Evolutionary conservation across 768 basidiomycete species (phyloP), one percentile per base, ranked within the genome.

Genomic region (Dentipellis sp.): DNA sequence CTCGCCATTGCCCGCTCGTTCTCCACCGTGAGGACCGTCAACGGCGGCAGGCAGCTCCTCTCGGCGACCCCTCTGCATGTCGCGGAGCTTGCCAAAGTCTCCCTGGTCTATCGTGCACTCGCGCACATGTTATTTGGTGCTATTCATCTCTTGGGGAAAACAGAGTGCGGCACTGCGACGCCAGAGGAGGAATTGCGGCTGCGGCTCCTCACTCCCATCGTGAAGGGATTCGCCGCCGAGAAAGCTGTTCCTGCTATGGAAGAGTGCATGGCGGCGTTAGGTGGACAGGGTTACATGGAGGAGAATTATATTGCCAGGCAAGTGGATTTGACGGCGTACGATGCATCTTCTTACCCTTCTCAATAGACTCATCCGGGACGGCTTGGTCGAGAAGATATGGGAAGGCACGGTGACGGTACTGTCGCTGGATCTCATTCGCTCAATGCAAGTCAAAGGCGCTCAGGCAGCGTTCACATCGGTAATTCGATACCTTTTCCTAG

Each of bases 221-320:
- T 77, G 29, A 91, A 91, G 66, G 84, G 82, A 0, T 91, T 86
- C 65, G 75, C 78, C 10, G 79, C 87, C 10, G 81, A 86, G 60
- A 81, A 81, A 59, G 81, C 81, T 0, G 76, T 75, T 53, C 64
- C 74, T 0, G 84, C 80, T 2, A 82, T 90, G 73, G 84, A 86
- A 58, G 84, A 88, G 61, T 78, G 84, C 36, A 90, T 91, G 86
- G 72, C 80, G 35, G 73, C 81, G 5, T 69, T 90, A 2, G 88
- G 89, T 21, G 88, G 88, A 1, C 82, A 84, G 50, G 89, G 89
- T 0, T 91, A 90, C 63, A 91, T 91, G 87, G 84, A 87, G 61
- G 89, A 91, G 67, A 88, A 80, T 55, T 82, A 79, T 1, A 80
- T 91, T 50, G 85, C 82, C 9, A 72, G 81, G 72, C 75, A 59